These are phyloP conservation scores for Mycena galericulata DNA, from an alignment of 768 basidiomycete species.

Conservation along the genomic window DNA sequence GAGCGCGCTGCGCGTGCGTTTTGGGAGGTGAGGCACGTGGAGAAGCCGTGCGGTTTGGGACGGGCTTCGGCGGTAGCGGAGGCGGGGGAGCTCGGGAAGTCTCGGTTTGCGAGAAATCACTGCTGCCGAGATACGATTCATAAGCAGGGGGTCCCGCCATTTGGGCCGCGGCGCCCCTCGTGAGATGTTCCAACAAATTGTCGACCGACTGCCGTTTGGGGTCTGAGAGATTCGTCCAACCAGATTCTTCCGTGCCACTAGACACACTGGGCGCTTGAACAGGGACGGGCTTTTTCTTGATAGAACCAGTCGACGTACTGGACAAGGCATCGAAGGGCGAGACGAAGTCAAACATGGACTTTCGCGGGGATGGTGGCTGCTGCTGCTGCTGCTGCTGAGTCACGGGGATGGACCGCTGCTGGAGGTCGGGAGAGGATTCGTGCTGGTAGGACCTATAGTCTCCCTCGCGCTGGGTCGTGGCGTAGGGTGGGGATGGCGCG, in stretches of 20 bases:
- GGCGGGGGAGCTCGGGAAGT: conserved; percentile 65
- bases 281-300: conserved; percentile 81
- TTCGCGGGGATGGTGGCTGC: conserved; percentile 75
- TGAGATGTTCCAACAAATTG: conserved; percentile 81
- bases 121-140: conserved; percentile 57
- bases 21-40: conserved; percentile 79
- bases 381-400: conserved; percentile 52
- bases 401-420: conserved; percentile 49
- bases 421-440: conserved; percentile 55
- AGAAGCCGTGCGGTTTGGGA: conserved; percentile 60
- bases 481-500: conserved; percentile 63
- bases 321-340: conserved; percentile 87
- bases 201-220: conserved; percentile 89
- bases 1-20: conserved; percentile 60
- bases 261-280: conserved; percentile 54
- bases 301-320: conserved; percentile 55
- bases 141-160: conserved; percentile 55
- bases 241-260: conserved; percentile 67
- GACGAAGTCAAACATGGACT: conserved; percentile 88
- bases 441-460: conserved; percentile 63
- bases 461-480: conserved; percentile 53
- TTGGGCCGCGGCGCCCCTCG: conserved; percentile 56
- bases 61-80: conserved; percentile 72
- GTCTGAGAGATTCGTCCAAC: conserved; percentile 66
- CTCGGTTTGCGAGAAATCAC: conserved; percentile 61